These are phyloP conservation scores for Paxillus rubicundulus DNA, from an alignment of 768 basidiomycete genomes.

Conservation along the genomic window DNA sequence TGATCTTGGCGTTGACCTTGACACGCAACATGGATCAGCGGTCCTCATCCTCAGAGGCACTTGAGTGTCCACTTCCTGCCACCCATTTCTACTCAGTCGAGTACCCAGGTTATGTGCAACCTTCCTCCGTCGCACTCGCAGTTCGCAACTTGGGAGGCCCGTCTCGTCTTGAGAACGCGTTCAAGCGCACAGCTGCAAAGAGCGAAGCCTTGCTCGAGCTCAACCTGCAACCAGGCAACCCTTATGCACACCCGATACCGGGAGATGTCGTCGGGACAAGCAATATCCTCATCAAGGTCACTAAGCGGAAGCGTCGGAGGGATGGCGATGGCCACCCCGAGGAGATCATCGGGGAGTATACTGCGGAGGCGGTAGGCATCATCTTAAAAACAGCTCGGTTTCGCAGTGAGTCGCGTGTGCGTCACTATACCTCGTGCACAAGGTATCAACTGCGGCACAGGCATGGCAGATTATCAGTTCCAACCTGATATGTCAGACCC, in stretches of 20 bases:
- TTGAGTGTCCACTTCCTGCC: conserved; percentile 47
- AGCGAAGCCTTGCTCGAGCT: conserved; percentile 72
- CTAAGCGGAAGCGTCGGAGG: conserved; percentile 60
- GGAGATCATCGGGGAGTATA: conserved; percentile 63
- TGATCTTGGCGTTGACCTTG: not conserved
- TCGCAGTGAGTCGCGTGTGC: conserved; percentile 59
- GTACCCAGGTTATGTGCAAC: conserved; percentile 82
- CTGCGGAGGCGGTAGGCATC: conserved; percentile 66
- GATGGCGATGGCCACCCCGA: conserved; percentile 22
- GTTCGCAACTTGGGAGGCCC: conserved; percentile 70
- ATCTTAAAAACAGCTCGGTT: conserved; percentile 86
- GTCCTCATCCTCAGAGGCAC: conserved; percentile 28
- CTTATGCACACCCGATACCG: conserved; percentile 79
- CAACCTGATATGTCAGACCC: conserved; percentile 73
- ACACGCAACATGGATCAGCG: conserved; percentile 5
- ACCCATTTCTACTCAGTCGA: conserved; percentile 77
- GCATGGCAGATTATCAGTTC: conserved; percentile 93
- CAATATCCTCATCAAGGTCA: conserved; percentile 85
- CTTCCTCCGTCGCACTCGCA: conserved; percentile 58
- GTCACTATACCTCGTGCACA: conserved; percentile 1
- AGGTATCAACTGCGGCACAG: conserved; percentile 38
- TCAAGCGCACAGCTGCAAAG: conserved; percentile 65
- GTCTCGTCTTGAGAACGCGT: conserved; percentile 67
- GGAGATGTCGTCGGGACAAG: conserved; percentile 76
- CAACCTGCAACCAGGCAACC: conserved; percentile 66